Conservation (phyloP, 2,329 filamentous ascomycete species). For the Aquanectria penicillioides region DNA sequence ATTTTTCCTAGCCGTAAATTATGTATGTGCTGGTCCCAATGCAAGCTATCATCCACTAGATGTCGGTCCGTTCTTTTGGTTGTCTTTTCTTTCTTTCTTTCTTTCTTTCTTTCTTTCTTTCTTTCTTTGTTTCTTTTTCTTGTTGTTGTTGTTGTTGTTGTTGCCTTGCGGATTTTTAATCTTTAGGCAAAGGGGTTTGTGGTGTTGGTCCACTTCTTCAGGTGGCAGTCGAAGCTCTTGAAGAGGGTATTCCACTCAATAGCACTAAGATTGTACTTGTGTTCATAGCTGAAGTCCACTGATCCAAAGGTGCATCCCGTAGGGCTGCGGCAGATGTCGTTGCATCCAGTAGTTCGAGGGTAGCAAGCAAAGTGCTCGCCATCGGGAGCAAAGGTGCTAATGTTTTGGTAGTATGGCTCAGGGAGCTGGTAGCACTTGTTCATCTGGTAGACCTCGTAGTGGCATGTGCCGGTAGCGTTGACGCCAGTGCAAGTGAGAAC, state of each 20-base stretch:
- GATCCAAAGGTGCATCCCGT: conserved; percentile 63
- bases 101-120: not conserved
- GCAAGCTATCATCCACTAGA: not conserved
- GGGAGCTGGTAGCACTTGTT: conserved; percentile 58
- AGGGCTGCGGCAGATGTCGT: conserved; percentile 58
- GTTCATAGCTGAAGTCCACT: conserved; percentile 55
- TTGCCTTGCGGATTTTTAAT: too few species aligned
- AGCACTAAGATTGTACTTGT: conserved; percentile 59
- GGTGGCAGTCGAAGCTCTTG: conserved; percentile 47
- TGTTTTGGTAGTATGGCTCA: conserved; percentile 52
- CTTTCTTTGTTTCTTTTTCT: not conserved
- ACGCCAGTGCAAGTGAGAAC: conserved; percentile 61
- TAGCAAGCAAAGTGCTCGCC: conserved; percentile 60
- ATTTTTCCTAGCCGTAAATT: not conserved
- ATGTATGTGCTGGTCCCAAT: not conserved
- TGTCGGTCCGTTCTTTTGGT: not conserved
- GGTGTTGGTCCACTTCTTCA: conserved; percentile 29
- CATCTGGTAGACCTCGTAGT: conserved; percentile 54
- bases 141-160: too few species aligned
- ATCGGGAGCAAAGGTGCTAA: conserved; percentile 61
- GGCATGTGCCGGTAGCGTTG: conserved; percentile 60
- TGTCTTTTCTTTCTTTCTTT: not conserved
- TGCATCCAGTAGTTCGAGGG: conserved; percentile 54
- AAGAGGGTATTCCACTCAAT: conserved; percentile 57
- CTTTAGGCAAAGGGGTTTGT: too few species aligned